Evolutionary conservation across 768 basidiomycete species (phyloP), one percentile per base, ranked within the genome.

Genomic region (Mycena indigotica): DNA sequence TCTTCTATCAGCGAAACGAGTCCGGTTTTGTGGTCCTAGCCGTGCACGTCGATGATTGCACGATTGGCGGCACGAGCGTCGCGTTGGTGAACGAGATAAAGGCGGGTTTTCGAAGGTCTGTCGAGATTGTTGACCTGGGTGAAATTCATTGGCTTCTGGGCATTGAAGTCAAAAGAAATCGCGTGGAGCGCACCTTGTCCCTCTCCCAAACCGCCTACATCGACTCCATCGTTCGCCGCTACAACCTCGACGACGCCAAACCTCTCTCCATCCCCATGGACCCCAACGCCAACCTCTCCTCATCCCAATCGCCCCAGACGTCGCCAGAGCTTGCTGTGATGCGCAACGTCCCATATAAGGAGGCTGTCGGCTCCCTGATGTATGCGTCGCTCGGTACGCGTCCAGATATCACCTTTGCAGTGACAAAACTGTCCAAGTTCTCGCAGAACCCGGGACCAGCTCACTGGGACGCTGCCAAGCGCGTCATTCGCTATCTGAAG

Each of bases 31-130:
- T 56, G 10, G 41, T 67, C 53, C 46, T 58, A 30, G 57, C 57
- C 4, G 51, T 74, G 0, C 70, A 69, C 56, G 70, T 79, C 1
- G 72, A 79, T 55, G 73, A 79, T 62, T 67, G 72, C 50, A 60
- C 71, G 0, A 62, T 72, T 8, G 54, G 72, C 13, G 65, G 69
- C 2, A 57, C 28, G 24, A 56, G 66, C 6, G 32, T 58, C 5
- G 26, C 28, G 3, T 28, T 24, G 8, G 67, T 67, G 44, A 52
- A 66, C 28, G 28, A 21, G 13, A 24, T 69, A 26, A 60, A 70
- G 50, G 19, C 39, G 13, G 57, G 72, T 44, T 57, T 78, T 6
- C 59, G 55, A 10, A 32, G 23, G 1, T 53, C 66, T 24, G 71
- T 72, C 32, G 62, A 76, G 10, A 68, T 75, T 2, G 72, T 68